phyloP scores from a whole-genome alignment of 768 basidiomycete genomes.

The Russula abietina region DNA sequence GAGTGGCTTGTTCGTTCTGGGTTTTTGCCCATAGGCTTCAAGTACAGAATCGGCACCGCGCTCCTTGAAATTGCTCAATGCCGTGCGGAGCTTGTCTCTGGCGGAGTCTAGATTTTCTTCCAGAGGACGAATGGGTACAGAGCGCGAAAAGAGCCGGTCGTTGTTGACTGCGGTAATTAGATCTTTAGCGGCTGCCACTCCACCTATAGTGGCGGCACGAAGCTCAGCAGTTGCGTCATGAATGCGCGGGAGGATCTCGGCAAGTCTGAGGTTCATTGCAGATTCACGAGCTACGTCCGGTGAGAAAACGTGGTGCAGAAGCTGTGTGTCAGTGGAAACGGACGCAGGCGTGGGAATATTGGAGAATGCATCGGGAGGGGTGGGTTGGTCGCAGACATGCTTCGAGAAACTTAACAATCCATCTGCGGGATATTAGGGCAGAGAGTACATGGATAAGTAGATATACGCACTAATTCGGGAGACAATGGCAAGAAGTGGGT shows the following conservation, averaged over 20 bases:
- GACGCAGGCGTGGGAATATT: conserved; percentile 8
- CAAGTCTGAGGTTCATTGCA: conserved; percentile 30
- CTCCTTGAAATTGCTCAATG: conserved; percentile 33
- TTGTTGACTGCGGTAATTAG: conserved; percentile 34
- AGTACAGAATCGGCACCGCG: conserved; percentile 32
- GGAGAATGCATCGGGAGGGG: conserved; percentile 21
- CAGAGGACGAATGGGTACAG: conserved; percentile 22
- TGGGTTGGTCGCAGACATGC: conserved; percentile 27
- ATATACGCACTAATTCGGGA: conserved; percentile 34
- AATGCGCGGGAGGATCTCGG: conserved; percentile 35
- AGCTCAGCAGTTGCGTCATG: conserved; percentile 34
- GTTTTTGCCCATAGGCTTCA: conserved; percentile 25
- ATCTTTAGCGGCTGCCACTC: conserved; percentile 28
- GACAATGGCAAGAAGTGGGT: conserved; percentile 34
- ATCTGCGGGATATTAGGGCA: conserved; percentile 26
- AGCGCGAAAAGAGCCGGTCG: conserved; percentile 29
- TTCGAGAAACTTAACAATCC: conserved; percentile 35
- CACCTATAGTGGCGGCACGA: conserved; percentile 31
- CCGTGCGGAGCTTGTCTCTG: conserved; percentile 27
- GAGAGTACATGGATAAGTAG: not conserved
- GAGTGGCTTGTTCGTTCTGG: conserved; percentile 27
- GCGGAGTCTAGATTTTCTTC: conserved; percentile 28
- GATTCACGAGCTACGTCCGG: conserved; percentile 30
- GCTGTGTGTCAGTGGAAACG: conserved; percentile 33
- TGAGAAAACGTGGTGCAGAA: conserved; percentile 33